A percentile compares a stretch with the other conserved stretches of the same genome.
phyloP scores from a whole-genome alignment of 1,139 yeast species.

The Lodderomyces orthopsilosis region DNA sequence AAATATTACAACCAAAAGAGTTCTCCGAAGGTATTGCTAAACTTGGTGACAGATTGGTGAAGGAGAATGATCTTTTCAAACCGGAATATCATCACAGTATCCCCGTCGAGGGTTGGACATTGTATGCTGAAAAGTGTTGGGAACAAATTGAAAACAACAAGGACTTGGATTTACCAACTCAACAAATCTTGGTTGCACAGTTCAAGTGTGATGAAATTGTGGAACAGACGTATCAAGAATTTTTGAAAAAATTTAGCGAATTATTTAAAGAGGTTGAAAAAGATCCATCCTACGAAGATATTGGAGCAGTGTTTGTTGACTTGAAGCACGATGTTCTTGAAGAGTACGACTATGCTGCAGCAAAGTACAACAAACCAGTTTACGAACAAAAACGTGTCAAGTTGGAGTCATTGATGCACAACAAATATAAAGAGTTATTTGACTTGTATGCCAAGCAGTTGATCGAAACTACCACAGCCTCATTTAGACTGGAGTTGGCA shows the following conservation, averaged over 20 bases:
- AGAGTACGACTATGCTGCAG: conserved; percentile 65
- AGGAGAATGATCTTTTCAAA: conserved; percentile 50
- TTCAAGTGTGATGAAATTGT: conserved; percentile 92
- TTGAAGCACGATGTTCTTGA: conserved; percentile 46
- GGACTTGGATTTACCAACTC: conserved; percentile 94
- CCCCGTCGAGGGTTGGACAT: conserved; percentile 95
- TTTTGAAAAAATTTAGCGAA: conserved; percentile 34
- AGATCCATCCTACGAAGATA: conserved; percentile 29
- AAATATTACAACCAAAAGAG: conserved; percentile 72
- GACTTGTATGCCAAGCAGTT: conserved; percentile 28
- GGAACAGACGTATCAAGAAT: conserved; percentile 46
- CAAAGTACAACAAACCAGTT: conserved; percentile 65
- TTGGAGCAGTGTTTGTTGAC: conserved; percentile 41
- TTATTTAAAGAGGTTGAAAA: conserved; percentile 16
- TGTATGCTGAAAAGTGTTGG: conserved; percentile 92
- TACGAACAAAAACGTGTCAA: conserved; percentile 58
- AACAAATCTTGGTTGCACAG: conserved; percentile 89
- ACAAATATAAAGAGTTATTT: conserved; percentile 43
- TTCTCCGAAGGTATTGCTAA: conserved; percentile 61
- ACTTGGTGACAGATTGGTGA: conserved; percentile 60
- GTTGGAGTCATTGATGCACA: conserved; percentile 46
- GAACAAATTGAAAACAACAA: conserved; percentile 88
- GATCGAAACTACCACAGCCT: conserved; percentile 14
- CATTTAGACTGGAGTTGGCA: conserved; percentile 20
- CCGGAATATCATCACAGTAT: conserved; percentile 76